phyloP scores from a whole-genome alignment of 2,329 filamentous ascomycete genomes.

The Lachnellula willkommii region DNA sequence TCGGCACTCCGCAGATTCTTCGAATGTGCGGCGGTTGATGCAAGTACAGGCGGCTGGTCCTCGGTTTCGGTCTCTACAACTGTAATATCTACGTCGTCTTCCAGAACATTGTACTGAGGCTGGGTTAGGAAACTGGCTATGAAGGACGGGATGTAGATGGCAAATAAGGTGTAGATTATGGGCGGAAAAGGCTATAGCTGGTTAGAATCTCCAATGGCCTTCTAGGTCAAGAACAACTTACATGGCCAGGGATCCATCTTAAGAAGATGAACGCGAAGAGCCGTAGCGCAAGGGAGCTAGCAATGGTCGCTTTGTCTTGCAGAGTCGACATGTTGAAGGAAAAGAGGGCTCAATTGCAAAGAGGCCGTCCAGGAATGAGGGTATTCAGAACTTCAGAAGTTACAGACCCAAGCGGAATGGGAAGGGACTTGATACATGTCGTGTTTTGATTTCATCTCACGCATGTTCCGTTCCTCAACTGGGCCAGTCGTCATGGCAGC shows the following conservation, averaged over 20 bases:
- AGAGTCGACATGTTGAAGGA: conserved; percentile 18
- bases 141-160: conserved; percentile 61
- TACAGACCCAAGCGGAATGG: background rate
- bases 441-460: background rate
- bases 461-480: background rate
- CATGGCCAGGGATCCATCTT: conserved; percentile 44
- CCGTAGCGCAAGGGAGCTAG: conserved; percentile 47
- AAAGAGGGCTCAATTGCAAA: background rate
- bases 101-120: conserved; percentile 51
- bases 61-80: conserved; percentile 43
- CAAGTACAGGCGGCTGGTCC: conserved; percentile 28
- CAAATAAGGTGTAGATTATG: conserved; percentile 55
- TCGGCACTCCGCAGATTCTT: conserved; percentile 21
- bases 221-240: conserved; percentile 19
- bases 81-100: conserved; percentile 53
- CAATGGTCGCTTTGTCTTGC: conserved; percentile 24
- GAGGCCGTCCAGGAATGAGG: background rate
- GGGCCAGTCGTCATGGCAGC: background rate
- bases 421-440: background rate
- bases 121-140: conserved; percentile 52
- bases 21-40: conserved; percentile 26
- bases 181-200: conserved; percentile 33
- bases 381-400: background rate
- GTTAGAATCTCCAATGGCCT: conserved; percentile 2
- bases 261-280: conserved; percentile 52